Conservation (phyloP, 2,329 filamentous ascomycete species). For the Neopestalotiopsis rosae region DNA sequence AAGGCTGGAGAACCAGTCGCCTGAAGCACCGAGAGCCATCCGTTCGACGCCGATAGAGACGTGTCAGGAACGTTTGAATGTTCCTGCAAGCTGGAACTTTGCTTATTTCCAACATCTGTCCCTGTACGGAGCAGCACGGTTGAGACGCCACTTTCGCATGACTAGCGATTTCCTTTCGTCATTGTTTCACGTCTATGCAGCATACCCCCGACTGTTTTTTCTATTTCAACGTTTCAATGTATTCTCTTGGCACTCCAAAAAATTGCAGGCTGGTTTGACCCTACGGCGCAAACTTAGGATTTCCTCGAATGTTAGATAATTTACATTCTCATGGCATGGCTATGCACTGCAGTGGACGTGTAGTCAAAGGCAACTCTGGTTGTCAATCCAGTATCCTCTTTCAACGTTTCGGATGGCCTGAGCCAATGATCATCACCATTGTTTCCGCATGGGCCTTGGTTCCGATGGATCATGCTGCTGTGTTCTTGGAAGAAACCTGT, state of each 20-base stretch:
- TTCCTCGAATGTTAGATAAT: conserved; percentile 9
- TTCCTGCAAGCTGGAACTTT: conserved; percentile 22
- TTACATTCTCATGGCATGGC: conserved; percentile 13
- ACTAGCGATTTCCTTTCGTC: conserved; percentile 27
- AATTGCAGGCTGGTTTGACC: neutral
- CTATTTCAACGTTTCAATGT: conserved; percentile 17
- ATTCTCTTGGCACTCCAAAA: conserved; percentile 16
- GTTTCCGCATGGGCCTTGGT: neutral
- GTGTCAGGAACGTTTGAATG: conserved; percentile 17
- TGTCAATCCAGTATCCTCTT: neutral
- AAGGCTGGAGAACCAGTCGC: conserved; percentile 84
- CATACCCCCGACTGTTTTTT: conserved; percentile 30
- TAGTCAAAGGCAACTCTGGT: neutral
- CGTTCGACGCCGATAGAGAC: conserved; percentile 41
- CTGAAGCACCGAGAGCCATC: conserved; percentile 59
- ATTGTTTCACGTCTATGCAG: conserved; percentile 29
- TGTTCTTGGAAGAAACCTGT: neutral
- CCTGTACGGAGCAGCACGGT: neutral
- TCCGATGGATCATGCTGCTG: neutral
- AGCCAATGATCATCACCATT: neutral
- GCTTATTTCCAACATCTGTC: conserved; percentile 20
- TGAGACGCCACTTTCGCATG: conserved; percentile 21
- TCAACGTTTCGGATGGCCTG: neutral
- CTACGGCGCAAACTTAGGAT: conserved; percentile 7
- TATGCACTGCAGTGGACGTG: neutral